Percentiles rank a stretch among this genome's conserved stretches.
Evolutionary conservation across 768 basidiomycete genomes (phyloP).

Genomic region (Agaricus subrufescens): DNA sequence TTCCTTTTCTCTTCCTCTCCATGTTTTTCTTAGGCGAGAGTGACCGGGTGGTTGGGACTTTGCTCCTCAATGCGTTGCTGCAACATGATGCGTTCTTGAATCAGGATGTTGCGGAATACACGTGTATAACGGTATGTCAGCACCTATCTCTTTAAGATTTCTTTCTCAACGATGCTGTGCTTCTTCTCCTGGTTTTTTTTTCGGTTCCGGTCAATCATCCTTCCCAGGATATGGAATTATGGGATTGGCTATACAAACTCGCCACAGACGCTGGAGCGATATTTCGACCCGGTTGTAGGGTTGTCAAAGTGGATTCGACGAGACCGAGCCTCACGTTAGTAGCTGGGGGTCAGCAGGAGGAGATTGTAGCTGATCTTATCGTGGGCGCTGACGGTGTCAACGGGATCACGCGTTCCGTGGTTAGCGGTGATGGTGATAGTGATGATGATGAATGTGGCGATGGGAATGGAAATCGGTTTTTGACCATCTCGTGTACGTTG

Average conservation of each 20-base stretch:
- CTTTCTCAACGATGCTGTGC: too few relatives aligned
- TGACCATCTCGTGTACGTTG: slow-evolving; percentile 24
- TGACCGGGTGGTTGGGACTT: neutral
- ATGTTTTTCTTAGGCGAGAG: neutral
- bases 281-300: slow-evolving; percentile 36
- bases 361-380: slow-evolving; percentile 44
- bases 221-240: slow-evolving; percentile 47
- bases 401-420: slow-evolving; percentile 31
- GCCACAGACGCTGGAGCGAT: slow-evolving; percentile 44
- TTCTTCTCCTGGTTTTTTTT: too few relatives aligned
- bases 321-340: slow-evolving; percentile 32
- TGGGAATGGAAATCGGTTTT: neutral
- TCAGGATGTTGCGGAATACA: slow-evolving; percentile 34
- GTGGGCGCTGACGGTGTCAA: slow-evolving; percentile 57
- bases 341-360: slow-evolving; percentile 27
- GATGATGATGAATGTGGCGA: neutral
- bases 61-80: neutral
- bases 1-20: neutral
- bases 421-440: slow-evolving; percentile 16
- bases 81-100: slow-evolving; percentile 14
- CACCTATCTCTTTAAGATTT: too few relatives aligned
- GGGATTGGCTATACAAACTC: slow-evolving; percentile 39
- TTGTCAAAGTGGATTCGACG: slow-evolving; percentile 25
- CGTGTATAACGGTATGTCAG: slow-evolving; percentile 33
- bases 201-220: too few relatives aligned